Evolutionary conservation across 306 rosid species (phyloP).

Genomic region (Castanea sativa): DNA sequence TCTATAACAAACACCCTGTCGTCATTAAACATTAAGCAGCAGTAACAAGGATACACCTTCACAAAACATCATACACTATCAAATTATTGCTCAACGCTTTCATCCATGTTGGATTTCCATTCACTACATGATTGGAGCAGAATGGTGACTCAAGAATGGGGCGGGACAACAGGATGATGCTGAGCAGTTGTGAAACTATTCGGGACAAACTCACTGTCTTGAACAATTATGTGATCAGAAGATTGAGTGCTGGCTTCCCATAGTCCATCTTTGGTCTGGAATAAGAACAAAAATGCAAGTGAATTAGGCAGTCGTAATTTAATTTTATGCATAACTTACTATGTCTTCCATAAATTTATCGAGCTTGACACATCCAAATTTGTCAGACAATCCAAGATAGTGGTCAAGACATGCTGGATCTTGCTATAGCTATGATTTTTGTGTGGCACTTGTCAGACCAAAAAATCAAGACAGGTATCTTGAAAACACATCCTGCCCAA

Average conservation of each 20-base stretch:
- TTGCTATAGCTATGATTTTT: neutral
- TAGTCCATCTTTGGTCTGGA: neutral
- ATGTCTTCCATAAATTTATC: neutral
- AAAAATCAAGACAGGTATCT: neutral
- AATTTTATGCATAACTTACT: neutral
- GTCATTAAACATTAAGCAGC: neutral
- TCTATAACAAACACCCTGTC: neutral
- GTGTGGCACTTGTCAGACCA: neutral
- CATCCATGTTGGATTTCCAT: neutral
- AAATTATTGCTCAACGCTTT: neutral
- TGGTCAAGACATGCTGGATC: neutral
- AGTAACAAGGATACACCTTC: neutral
- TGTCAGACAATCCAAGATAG: neutral
- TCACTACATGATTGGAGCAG: no score
- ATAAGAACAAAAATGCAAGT: neutral
- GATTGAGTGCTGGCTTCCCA: neutral
- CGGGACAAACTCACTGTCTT: neutral
- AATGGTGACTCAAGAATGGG: neutral
- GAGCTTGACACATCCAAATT: neutral
- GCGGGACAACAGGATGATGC: neutral
- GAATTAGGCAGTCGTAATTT: neutral
- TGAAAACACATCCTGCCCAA: neutral
- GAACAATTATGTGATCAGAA: neutral
- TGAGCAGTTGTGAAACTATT: neutral
- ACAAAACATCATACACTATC: neutral